Conservation (phyloP, 805 yeast species). For the Jamesozyma jinghongensis region DNA sequence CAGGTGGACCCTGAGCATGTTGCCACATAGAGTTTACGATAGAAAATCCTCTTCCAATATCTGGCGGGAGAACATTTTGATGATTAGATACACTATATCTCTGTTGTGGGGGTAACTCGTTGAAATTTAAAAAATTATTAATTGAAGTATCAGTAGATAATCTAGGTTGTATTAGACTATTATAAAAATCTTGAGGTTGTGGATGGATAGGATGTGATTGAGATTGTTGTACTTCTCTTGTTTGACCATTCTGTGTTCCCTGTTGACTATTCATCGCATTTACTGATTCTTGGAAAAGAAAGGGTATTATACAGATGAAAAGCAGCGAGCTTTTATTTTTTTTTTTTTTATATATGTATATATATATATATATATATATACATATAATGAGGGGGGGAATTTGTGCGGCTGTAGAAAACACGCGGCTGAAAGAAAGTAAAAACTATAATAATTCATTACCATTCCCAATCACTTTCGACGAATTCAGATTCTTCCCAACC, state of each 20-base stretch:
- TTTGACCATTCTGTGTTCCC: no score
- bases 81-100: slow-evolving; percentile 3
- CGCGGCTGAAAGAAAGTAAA: no score
- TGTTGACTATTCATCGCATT: background rate
- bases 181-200: slow-evolving; percentile 16
- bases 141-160: slow-evolving; percentile 21
- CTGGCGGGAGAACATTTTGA: slow-evolving; percentile 1
- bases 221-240: slow-evolving; percentile 1
- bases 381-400: no score
- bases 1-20: slow-evolving; percentile 6
- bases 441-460: no score
- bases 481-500: background rate
- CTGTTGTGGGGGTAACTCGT: slow-evolving; percentile 10
- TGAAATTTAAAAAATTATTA: slow-evolving; percentile 19
- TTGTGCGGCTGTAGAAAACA: no score
- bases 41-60: slow-evolving; percentile 26
- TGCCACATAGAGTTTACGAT: slow-evolving; percentile 25
- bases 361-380: no score
- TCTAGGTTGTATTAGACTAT: slow-evolving; percentile 15
- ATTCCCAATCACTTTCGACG: no score
- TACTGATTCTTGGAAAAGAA: no score
- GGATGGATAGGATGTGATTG: background rate
- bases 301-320: no score
- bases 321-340: no score
- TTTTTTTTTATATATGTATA: no score